Conservation (phyloP, 768 basidiomycete genomes). For the Mrakia frigida region DNA sequence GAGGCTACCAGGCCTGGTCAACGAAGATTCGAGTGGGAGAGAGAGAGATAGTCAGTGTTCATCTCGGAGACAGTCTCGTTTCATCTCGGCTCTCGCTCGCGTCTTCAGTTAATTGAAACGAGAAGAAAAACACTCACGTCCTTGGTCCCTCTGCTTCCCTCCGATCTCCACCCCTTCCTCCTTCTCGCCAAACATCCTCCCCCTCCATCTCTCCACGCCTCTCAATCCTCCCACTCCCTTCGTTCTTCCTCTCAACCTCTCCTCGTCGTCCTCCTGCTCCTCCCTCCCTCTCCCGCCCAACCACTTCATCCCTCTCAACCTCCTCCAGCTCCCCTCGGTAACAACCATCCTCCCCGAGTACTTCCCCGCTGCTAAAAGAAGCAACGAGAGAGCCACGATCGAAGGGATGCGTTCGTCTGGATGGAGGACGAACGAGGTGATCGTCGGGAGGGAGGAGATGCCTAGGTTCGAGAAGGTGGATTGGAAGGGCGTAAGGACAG, state of each 20-base stretch:
- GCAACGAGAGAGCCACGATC: neutral
- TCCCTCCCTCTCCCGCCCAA: neutral
- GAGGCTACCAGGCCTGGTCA: neutral
- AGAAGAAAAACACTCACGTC: slow-evolving; percentile 2
- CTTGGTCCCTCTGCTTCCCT: neutral
- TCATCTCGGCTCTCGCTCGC: too few species aligned
- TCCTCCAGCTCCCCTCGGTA: neutral
- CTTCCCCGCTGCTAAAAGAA: neutral
- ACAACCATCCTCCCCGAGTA: neutral
- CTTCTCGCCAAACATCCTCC: neutral
- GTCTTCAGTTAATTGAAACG: neutral
- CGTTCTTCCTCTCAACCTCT: neutral
- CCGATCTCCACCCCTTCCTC: neutral
- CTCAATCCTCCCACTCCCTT: neutral
- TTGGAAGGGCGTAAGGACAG: too few species aligned
- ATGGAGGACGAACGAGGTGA: neutral
- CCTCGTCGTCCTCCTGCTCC: neutral
- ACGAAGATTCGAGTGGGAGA: neutral
- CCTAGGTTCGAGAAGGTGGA: neutral
- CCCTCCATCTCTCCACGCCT: slow-evolving; percentile 6
- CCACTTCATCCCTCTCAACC: neutral
- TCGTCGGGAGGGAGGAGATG: neutral
- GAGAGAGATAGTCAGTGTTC: neutral
- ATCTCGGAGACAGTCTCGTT: neutral
- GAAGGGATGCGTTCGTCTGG: neutral